Percentiles rank a stretch among this genome's conserved stretches.
phyloP scores from a whole-genome alignment of 306 rosid genomes.

The Coriaria nepalensis region DNA sequence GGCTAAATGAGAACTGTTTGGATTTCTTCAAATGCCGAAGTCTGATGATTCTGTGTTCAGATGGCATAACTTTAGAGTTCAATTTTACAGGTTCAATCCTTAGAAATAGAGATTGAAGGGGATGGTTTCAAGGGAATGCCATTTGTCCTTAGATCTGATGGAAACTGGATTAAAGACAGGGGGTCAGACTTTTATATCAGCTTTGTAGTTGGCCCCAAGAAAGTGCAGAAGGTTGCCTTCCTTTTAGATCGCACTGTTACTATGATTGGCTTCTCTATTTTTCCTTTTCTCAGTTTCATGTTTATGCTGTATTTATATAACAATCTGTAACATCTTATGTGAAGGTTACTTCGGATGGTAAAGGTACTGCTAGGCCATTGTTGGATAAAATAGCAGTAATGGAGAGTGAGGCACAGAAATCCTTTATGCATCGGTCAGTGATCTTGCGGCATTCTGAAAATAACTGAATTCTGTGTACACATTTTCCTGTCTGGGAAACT shows the following conservation, averaged over 20 bases:
- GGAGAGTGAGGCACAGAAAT: constrained; percentile 91
- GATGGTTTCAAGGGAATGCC: constrained; percentile 64
- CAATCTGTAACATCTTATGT: constrained; percentile 12
- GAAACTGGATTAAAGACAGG: constrained; percentile 76
- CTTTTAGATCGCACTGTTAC: constrained; percentile 16
- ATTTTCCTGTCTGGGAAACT: no score
- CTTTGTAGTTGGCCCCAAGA: constrained; percentile 36
- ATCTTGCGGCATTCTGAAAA: constrained; percentile 11
- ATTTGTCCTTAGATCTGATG: constrained; percentile 54
- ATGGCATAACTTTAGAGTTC: constrained; percentile 14
- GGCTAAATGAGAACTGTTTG: constrained; percentile 14
- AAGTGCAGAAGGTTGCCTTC: constrained; percentile 52
- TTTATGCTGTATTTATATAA: constrained; percentile 14
- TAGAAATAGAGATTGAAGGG: constrained; percentile 58
- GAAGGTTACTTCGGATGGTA: constrained; percentile 63
- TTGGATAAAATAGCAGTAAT: constrained; percentile 54
- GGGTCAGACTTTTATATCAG: constrained; percentile 70
- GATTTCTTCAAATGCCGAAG: constrained; percentile 13
- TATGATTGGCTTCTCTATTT: constrained; percentile 10
- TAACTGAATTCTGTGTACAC: no score
- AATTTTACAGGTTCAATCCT: constrained; percentile 55
- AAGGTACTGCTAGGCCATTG: constrained; percentile 70
- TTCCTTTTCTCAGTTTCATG: background rate
- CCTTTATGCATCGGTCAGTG: constrained; percentile 92
- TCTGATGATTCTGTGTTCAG: constrained; percentile 14